Evolutionary conservation across 257 asterid species (phyloP), one percentile per base, ranked within the genome.

Genomic region (Solanum commersonii): DNA sequence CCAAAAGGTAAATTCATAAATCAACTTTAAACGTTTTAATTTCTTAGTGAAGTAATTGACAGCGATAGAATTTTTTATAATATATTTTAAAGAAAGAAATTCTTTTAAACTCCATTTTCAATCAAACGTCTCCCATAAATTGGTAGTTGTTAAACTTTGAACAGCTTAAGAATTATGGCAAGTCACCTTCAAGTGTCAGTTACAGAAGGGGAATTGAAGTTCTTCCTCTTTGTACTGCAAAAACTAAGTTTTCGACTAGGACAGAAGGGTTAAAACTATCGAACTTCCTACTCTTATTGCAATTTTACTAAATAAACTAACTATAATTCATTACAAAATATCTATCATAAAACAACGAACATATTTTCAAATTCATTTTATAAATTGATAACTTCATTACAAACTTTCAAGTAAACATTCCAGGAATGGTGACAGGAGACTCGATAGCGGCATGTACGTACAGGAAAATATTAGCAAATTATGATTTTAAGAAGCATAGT

Each of bases 1-100:
- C 98, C 22, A 89, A 89, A 49, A 92, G 98, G 96, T 94, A 91
- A 10, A 70, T 56, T 14, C 11, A 11, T 40, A 77, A 38, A 23
- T 22, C 25, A 8, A 59, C 67, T 59, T 59, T 59, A 59, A 59
- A 3, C 13, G 8, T 8, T 22, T 49, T 15, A 15, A 44, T 2
- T 5, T 0, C 0, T 6, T 56, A 52, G 9, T 52, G 23, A 52
- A 52, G 63, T 59, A 56, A 56, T 22, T 59, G 27, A 59, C 68
- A 8, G 68, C 5, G 68, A 59, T 22, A 3, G 68, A 59, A 59
- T 5, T 22, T 8, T 22, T 59, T 59, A 59, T 56, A 18, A 56
- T 56, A 56, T 59, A 59, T 59, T 59, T 59, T 1, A 2, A 1
- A 2, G 9, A 56, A 52, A 56, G 4, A 56, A 56, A 56, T 2